Evolutionary conservation across 177 flowering plant species (phyloP).

Genomic region (Vitis hybrid): DNA sequence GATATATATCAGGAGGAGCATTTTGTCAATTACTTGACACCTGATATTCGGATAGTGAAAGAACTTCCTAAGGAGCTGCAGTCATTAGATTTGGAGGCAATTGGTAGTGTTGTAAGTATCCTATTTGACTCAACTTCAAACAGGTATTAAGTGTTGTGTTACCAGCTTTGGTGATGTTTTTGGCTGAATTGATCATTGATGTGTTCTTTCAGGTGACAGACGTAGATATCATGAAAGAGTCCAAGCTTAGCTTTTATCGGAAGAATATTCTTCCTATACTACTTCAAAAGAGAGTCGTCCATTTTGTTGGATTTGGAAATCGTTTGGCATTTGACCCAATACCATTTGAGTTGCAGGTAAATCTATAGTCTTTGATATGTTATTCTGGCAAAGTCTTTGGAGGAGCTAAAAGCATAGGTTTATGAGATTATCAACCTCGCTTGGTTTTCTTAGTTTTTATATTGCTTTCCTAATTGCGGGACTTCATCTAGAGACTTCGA

Average conservation of each 20-base stretch:
- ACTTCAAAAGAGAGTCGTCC: slow-evolving; percentile 74
- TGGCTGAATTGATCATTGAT: slow-evolving; percentile 13
- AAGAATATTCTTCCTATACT: slow-evolving; percentile 83
- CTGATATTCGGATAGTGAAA: slow-evolving; percentile 89
- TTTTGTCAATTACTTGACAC: slow-evolving; percentile 77
- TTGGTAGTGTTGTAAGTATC: slow-evolving; percentile 85
- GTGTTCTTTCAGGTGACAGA: slow-evolving; percentile 74
- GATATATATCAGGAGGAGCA: slow-evolving; percentile 97
- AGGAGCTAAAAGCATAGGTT: not conserved
- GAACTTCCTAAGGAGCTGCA: slow-evolving; percentile 81
- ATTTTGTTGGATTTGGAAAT: slow-evolving; percentile 93
- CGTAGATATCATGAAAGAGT: slow-evolving; percentile 73
- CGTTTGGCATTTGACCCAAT: slow-evolving; percentile 96
- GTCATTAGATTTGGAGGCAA: slow-evolving; percentile 90
- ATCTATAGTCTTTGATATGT: slow-evolving; percentile 3
- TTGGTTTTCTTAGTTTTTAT: slow-evolving; percentile 3
- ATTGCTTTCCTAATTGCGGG: slow-evolving; percentile 50
- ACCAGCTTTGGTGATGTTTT: not conserved
- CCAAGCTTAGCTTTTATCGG: slow-evolving; percentile 79
- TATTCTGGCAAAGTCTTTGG: not conserved
- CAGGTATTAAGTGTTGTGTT: not conserved
- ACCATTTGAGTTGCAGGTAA: slow-evolving; percentile 88
- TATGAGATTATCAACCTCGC: slow-evolving; percentile 2
- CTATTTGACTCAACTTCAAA: not conserved
- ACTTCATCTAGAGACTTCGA: slow-evolving; percentile 92